Evolutionary conservation across 352 stramenopile genomes (phyloP), one percentile per base, ranked within the genome.

Genomic region (Phytophthora fragariae): DNA sequence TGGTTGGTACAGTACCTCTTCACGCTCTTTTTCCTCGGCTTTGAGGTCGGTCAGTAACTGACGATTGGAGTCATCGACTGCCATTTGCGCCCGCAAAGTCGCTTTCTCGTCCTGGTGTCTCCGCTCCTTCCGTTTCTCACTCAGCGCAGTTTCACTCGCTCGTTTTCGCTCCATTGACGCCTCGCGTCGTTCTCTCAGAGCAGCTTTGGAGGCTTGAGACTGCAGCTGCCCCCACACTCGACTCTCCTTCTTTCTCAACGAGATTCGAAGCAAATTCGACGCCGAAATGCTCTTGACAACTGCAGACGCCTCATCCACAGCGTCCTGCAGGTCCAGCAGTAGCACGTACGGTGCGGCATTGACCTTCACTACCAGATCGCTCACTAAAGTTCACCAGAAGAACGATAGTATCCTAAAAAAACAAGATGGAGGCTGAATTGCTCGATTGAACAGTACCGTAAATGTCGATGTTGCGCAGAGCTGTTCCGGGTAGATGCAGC

Each of bases 41-140:
- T 95, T 94, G 15, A 94, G 70, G 57, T 95, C 87, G 4, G 71
- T 68, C 10, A 96, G 71, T 19, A 94, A 80, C 64, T 94, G 87
- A 4, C 87, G 84, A 54, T 93, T 93, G 8, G 75, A 68, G 50
- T 96, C 87, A 46, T 94, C 89, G 9, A 96, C 82, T 1, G 82
- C 84, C 89, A 96, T 94, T 61, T 96, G 89, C 3, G 88, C 89
- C 3, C 89, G 84, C 35, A 96, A 68, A 11, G 85, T 90, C 27
- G 89, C 82, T 57, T 92, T 92, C 63, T 96, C 87, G 37, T 92
- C 89, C 21, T 82, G 62, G 46, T 93, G 75, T 41, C 81, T 88
- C 12, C 70, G 69, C 1, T 93, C 82, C 55, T 88, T 87, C 11
- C 84, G 76, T 47, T 86, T 88, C 24, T 83, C 77, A 2, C 68